Evolutionary conservation across 768 basidiomycete species (phyloP), one percentile per base, ranked within the genome.

Genomic region (Mrakia gelida): DNA sequence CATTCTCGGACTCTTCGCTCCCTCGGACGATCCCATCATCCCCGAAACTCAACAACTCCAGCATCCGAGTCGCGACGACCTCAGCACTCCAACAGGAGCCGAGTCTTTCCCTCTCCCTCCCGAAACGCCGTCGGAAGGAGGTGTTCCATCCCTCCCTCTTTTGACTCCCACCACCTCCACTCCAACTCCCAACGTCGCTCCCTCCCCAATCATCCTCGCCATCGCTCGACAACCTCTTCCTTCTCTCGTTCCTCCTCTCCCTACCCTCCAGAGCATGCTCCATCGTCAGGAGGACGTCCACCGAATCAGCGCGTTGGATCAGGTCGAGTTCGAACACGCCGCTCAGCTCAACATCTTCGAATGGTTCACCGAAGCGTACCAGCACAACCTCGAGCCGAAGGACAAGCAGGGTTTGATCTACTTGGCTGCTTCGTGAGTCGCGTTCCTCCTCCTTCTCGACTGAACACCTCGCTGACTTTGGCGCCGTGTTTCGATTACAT

Each of bases 291-390:
- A 88, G 41, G 92, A 95, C 81, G 93, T 97, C 70, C 85, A 87
- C 16, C 85, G 90, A 54, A 91, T 95, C 82, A 93, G 92, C 81
- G 88, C 87, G 28, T 88, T 92, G 59, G 88, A 88, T 68, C 86
- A 89, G 54, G 85, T 92, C 56, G 90, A 91, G 82, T 91, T 90
- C 87, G 90, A 91, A 80, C 92, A 95, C 76, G 91, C 91, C 80
- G 94, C 96, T 81, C 92, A 93, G 80, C 88, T 92, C 54, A 90
- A 92, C 62, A 89, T 96, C 41, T 98, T 95, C 95, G 92, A 94
- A 81, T 97, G 94, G 95, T 96, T 96, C 82, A 86, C 92, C 16
- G 89, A 92, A 71, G 92, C 93, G 85, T 94, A 95, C 82, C 82
- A 86, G 18, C 92, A 94, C 81, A 92, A 93, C 82, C 91, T 98